phyloP scores from a whole-genome alignment of 208 protist species.

The Phytomonas francai region DNA sequence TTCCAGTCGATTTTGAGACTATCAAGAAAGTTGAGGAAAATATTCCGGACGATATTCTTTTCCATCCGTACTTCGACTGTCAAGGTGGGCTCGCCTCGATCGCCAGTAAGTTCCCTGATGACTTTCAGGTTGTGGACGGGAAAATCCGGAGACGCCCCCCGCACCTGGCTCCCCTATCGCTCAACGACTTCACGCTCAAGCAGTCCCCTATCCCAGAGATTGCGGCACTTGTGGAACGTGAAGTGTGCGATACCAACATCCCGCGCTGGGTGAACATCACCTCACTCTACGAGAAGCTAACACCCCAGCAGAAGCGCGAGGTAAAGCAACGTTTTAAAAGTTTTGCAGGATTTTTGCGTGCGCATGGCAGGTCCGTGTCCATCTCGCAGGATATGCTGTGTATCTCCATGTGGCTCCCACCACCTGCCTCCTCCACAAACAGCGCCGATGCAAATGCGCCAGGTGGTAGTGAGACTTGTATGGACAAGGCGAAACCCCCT shows the following conservation, averaged over 20 bases:
- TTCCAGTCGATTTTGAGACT: slow-evolving; percentile 53
- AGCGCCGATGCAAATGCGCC: neutral
- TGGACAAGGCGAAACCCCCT: neutral
- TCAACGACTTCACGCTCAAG: slow-evolving; percentile 59
- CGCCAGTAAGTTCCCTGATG: slow-evolving; percentile 71
- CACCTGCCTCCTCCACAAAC: slow-evolving; percentile 8
- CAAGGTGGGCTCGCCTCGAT: slow-evolving; percentile 81
- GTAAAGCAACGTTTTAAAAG: slow-evolving; percentile 63
- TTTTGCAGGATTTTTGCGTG: slow-evolving; percentile 79
- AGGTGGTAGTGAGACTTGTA: neutral
- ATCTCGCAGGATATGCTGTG: slow-evolving; percentile 81
- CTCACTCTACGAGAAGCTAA: slow-evolving; percentile 73
- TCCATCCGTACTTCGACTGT: slow-evolving; percentile 87
- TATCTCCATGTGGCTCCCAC: slow-evolving; percentile 73
- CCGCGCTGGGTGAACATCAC: slow-evolving; percentile 82
- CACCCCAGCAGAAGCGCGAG: slow-evolving; percentile 37
- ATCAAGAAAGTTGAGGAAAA: slow-evolving; percentile 66
- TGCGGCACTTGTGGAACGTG: slow-evolving; percentile 34
- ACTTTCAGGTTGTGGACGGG: slow-evolving; percentile 75
- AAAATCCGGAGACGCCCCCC: slow-evolving; percentile 55
- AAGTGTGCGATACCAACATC: slow-evolving; percentile 62
- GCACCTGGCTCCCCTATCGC: slow-evolving; percentile 67
- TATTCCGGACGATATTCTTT: slow-evolving; percentile 75
- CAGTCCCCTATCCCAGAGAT: slow-evolving; percentile 63
- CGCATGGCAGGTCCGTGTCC: slow-evolving; percentile 60